Percentiles rank a stretch among this genome's conserved stretches.
phyloP scores from a whole-genome alignment of 2,329 filamentous ascomycete species.

The Epichloe sylvatica region DNA sequence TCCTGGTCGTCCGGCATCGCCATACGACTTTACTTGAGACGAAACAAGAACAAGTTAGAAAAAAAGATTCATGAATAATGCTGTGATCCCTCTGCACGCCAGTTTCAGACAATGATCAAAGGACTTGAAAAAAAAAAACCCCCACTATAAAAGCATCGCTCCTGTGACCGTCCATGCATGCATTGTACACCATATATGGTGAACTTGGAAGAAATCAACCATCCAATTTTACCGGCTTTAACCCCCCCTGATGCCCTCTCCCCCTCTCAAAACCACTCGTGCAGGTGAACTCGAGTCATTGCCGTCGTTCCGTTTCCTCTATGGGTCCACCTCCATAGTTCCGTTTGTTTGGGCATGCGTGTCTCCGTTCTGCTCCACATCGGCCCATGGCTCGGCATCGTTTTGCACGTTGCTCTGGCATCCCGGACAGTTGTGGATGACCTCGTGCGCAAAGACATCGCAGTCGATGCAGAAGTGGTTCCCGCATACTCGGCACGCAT shows the following conservation, averaged over 20 bases:
- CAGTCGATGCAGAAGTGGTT: slow-evolving; percentile 97
- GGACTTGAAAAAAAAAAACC: neutral
- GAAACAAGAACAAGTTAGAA: neutral
- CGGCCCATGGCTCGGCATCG: slow-evolving; percentile 11
- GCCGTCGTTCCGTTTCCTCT: neutral
- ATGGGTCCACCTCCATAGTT: slow-evolving; percentile 29
- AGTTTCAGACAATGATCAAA: neutral
- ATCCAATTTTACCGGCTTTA: too few relatives aligned
- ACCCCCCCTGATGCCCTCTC: too few relatives aligned
- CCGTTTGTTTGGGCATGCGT: slow-evolving; percentile 20
- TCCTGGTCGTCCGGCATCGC: too few relatives aligned
- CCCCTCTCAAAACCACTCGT: too few relatives aligned
- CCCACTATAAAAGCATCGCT: neutral
- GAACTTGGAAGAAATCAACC: too few relatives aligned
- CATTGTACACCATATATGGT: neutral
- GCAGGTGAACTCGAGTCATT: neutral
- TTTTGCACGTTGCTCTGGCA: slow-evolving; percentile 45
- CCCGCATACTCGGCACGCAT: slow-evolving; percentile 75
- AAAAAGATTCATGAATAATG: too few relatives aligned
- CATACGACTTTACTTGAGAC: neutral
- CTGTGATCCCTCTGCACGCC: too few relatives aligned
- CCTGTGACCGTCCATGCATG: neutral
- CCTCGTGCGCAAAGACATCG: slow-evolving; percentile 87
- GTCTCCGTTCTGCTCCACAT: slow-evolving; percentile 21
- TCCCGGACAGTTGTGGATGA: slow-evolving; percentile 89